Evolutionary conservation across 1,284 basidiomycete genomes (phyloP).

Genomic region (Papiliotrema laurentii): DNA sequence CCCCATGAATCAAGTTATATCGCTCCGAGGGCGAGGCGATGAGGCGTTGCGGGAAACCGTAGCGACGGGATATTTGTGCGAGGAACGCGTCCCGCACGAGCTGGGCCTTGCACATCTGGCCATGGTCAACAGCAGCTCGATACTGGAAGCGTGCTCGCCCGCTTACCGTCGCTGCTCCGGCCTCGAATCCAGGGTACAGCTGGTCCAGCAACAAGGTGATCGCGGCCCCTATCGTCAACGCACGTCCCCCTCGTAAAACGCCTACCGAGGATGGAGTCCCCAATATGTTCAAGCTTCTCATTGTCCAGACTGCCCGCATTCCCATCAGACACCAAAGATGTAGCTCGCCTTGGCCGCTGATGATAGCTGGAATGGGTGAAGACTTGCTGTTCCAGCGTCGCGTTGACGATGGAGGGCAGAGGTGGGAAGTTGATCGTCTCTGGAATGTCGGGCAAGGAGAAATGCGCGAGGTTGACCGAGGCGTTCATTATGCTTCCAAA

Average conservation of each 20-base stretch:
- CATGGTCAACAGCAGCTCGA: neutral
- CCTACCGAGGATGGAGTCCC: slow-evolving; percentile 34
- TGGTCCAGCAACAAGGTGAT: slow-evolving; percentile 36
- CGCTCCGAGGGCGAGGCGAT: slow-evolving; percentile 14
- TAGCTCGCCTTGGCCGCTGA: too few species aligned
- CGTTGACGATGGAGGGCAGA: slow-evolving; percentile 4
- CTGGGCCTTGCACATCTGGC: slow-evolving; percentile 28
- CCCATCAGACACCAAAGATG: neutral
- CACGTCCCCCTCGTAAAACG: neutral
- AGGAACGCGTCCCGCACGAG: slow-evolving; percentile 32
- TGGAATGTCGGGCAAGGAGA: neutral
- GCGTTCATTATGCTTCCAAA: too few species aligned
- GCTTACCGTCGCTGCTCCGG: slow-evolving; percentile 34
- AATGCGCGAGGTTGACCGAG: too few species aligned
- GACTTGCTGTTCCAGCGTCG: neutral
- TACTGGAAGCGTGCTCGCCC: neutral
- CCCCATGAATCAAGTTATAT: slow-evolving; percentile 12
- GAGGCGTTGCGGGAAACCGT: slow-evolving; percentile 21
- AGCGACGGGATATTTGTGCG: slow-evolving; percentile 25
- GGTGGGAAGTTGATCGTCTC: neutral
- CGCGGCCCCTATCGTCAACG: slow-evolving; percentile 14
- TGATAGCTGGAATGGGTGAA: slow-evolving; percentile 10
- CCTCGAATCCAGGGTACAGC: slow-evolving; percentile 29
- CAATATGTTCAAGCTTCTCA: slow-evolving; percentile 41
- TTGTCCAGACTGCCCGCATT: slow-evolving; percentile 17